A percentile compares a stretch with the other conserved stretches of the same genome.
These are phyloP conservation scores for Samsoniella hepiali DNA, from an alignment of 2,329 filamentous ascomycete genomes.

Conservation along the genomic window DNA sequence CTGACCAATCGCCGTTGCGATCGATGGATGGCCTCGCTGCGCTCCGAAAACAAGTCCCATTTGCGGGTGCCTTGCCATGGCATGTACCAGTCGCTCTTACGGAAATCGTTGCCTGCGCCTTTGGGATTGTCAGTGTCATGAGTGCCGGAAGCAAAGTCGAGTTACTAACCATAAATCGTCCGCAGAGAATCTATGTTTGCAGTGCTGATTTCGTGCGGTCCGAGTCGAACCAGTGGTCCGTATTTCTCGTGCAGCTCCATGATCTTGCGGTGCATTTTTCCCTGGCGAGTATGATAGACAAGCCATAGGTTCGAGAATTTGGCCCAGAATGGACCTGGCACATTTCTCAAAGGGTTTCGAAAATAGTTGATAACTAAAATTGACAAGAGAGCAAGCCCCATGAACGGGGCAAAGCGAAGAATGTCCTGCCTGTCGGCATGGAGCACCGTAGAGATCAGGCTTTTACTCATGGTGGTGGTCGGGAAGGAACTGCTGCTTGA, in stretches of 20 bases:
- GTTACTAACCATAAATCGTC: neutral
- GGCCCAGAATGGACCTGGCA: slow-evolving; percentile 25
- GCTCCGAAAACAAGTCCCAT: neutral
- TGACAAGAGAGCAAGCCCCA: neutral
- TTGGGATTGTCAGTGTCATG: neutral
- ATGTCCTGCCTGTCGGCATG: neutral
- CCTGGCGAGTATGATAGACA: slow-evolving; percentile 20
- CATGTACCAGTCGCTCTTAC: neutral
- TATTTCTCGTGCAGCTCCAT: slow-evolving; percentile 25
- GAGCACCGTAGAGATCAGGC: neutral
- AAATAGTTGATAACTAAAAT: neutral
- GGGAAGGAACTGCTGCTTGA: neutral
- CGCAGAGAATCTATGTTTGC: neutral
- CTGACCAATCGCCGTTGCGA: neutral
- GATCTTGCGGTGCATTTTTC: slow-evolving; percentile 25
- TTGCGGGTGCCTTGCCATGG: neutral
- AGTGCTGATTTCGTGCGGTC: neutral
- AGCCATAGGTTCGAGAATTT: slow-evolving; percentile 26
- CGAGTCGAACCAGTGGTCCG: slow-evolving; percentile 19
- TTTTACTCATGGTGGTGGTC: neutral
- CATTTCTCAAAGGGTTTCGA: neutral
- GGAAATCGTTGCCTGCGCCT: slow-evolving; percentile 24
- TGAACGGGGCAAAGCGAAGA: neutral
- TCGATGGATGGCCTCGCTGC: neutral
- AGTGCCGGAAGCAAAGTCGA: no score